A percentile compares a stretch with the other conserved stretches of the same genome.
phyloP scores from a whole-genome alignment of 1,284 basidiomycete genomes.

The Cryptococcus floricola region DNA sequence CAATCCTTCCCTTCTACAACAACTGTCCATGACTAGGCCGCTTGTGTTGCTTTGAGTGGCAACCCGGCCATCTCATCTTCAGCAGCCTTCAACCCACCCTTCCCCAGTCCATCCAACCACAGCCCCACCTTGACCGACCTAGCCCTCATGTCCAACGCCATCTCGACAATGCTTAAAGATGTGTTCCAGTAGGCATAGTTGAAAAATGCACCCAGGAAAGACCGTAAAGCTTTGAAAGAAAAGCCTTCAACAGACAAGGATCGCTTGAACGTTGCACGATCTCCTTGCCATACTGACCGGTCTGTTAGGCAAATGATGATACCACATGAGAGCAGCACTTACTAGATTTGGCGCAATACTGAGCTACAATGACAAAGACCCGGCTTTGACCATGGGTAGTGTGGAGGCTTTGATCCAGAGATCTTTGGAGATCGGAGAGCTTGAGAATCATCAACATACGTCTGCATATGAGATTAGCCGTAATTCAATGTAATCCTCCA shows the following conservation, averaged over 20 bases:
- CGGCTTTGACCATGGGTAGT: conserved; percentile 64
- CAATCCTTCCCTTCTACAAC: background rate
- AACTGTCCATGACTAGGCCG: background rate
- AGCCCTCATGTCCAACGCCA: conserved; percentile 64
- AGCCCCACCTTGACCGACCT: conserved; percentile 58
- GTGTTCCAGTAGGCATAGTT: conserved; percentile 35
- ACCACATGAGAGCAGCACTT: conserved; percentile 3
- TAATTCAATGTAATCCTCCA: background rate
- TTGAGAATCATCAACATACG: conserved; percentile 48
- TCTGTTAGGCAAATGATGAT: background rate
- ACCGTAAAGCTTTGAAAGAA: conserved; percentile 18
- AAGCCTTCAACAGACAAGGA: conserved; percentile 16
- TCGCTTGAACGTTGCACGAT: conserved; percentile 44
- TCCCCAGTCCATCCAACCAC: conserved; percentile 55
- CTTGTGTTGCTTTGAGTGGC: background rate
- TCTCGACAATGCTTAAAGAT: conserved; percentile 38
- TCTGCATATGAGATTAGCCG: conserved; percentile 10
- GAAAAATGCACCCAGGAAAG: conserved; percentile 16
- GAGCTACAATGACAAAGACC: conserved; percentile 86
- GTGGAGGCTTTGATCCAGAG: conserved; percentile 53
- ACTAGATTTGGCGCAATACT: conserved; percentile 66
- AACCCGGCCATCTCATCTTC: conserved; percentile 40
- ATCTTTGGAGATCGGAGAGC: conserved; percentile 66
- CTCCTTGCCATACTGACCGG: conserved; percentile 74
- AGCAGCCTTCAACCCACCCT: conserved; percentile 36